Evolutionary conservation across 2,329 filamentous ascomycete genomes (phyloP), one percentile per base, ranked within the genome.

Genomic region (Nothomitra cinnamomea): DNA sequence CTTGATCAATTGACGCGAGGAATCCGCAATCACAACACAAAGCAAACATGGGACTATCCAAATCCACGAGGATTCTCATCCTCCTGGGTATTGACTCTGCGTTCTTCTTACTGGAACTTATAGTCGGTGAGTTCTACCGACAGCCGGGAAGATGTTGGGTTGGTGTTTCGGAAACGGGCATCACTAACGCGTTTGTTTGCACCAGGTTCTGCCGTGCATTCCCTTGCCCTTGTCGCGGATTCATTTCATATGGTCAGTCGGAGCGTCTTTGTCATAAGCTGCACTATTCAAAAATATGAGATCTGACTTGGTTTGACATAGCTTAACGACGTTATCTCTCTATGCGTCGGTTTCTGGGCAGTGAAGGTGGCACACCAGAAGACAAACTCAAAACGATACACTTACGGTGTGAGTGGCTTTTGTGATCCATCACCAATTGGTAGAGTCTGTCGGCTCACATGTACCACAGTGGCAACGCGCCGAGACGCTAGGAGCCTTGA

Each of bases 261-360:
- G 51, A 52, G 40, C 49, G 28, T 42, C 25, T 47, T 13, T 15
- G 25, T 32, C 28, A 17, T 35, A 17, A 35, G 3, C 40, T 22
- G 7, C 22, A 43, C 32, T 28, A 19, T 10, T 6, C 2, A 4
- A n/a, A 15, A 43, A 7, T 13, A 6, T 51, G 49, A n/a, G 19
- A 17, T n/a, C 50, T 47, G n/a, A 32, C 32, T 24, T 25, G 17
- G 21, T 7, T 35, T 47, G 19, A 19, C 28, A 36, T 60, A 88
- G 85, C 75, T 98, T 57, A 98, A 98, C 72, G 92, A 98, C 78
- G 92, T 98, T 61, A 83, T 98, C 57, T 96, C 92, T 1, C 73
- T 98, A 13, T 77, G 83, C 54, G 90, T 98, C 57, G 92, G 92
- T 58, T 70, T 96, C 41, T 98, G 92, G 90, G 92, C 92, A 53